Base-by-base conservation (phyloP, 148 eudicot genomes). In the Persicaria maculosa region DNA sequence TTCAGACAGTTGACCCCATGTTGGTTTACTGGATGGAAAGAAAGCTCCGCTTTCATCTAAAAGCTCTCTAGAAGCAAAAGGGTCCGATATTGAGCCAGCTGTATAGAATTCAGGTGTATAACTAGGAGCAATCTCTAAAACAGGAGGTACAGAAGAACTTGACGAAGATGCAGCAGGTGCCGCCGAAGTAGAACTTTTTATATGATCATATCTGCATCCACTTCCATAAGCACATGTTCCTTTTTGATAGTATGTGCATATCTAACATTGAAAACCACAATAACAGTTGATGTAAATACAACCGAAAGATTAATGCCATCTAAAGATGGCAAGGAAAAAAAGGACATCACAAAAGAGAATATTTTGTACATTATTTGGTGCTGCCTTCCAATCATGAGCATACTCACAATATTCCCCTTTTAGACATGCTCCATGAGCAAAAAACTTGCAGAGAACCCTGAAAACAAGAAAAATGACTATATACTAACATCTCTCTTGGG, bases 361-460 rank as follows among this genome's bases (percentile, higher is more conserved):
- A 31, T 31, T 31, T 31, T 31, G 40, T 89, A 88, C 98, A 83
- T 91, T 93, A 79, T 93, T 91, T 44, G 97, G 57, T 52, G 57
- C 74, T n/a, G 97, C 57, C 57, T 83, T 91, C 98, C 98, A 89
- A 75, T 93, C 97, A 85, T 93, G 97, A 16, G 93, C 88, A 75
- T 84, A 93, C 83, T 91, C 95, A 78, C 98, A 93, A 79, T 88
- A 80, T 12, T 88, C 98, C 75, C 97, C 98, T 83, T 93, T 93
- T 14, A 93, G 75, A 77, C 98, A 93, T 54, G 98, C 97, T 68
- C 98, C 98, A 76, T 91, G 91, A 11, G 85, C 91, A 74, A 84
- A 93, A 78, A 91, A 93, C 85, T 93, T 93, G 88, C 98, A 93
- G 50, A 89, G 88, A 74, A 86, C 80, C 90, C 97, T 93, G 67